Base-by-base conservation (phyloP, 768 basidiomycete species). In the Pleurotus eryngii region DNA sequence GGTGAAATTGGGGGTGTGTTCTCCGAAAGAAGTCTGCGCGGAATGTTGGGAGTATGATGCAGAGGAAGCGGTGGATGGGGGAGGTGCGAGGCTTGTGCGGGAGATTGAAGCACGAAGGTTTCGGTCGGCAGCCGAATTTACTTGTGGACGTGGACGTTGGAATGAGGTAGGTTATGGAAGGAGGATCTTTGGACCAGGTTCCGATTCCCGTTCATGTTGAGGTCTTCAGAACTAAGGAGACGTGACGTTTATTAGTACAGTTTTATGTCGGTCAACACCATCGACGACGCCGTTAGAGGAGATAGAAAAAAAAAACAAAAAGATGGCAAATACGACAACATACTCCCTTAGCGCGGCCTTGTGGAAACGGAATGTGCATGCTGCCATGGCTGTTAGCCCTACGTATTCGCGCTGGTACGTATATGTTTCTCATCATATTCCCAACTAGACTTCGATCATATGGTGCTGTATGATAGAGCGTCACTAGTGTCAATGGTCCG, bases 111-210 rank as follows among this genome's bases (percentile, higher is more conserved):
- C 65, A 71, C 35, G 60, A 76, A 4, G 74, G 74, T n/a, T 1
- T 67, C 77, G 0, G 66, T 81, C 9, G 70, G 17, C 74, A 77
- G 57, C 83, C 83, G 18, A 82, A 85, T 66, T 58, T 86, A 26
- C 58, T 84, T n/a, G 65, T 61, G 17, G 74, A 72, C n/a, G 77
- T 81, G 43, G 78, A 70, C 57, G 76, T 75, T 0, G 81, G 76
- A 6, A 83, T 80, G 74, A 63, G 70, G n/a, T n/a, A 63, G 70
- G 26, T 56, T 81, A 11, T 86, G 83, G 83, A 74, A 82, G 20
- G 64, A 74, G 35, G 87, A 89, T 79, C 1, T 88, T 88, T 66
- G 84, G 84, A 1, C 86, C 82, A 49, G 81, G 82, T 81, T 39
- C n/a, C n/a, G n/a, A 4, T 12, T 64, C 26, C 8, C 14, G 39